phyloP scores from a whole-genome alignment of 192 early-diverging fungal genomes.

The Lobosporangium transversale region DNA sequence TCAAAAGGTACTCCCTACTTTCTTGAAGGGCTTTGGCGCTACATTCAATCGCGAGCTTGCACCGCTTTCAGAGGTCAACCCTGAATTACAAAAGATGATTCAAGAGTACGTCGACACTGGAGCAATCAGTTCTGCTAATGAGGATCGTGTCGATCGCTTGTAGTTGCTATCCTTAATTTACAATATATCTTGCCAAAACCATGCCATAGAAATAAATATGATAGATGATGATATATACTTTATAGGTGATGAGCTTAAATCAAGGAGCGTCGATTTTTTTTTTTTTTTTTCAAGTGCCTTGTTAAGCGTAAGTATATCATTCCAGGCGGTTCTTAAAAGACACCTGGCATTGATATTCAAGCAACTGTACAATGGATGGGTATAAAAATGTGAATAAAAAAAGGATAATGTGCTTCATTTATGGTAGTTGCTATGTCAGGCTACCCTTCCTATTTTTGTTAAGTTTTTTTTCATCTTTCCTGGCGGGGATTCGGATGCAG shows the following conservation, averaged over 20 bases:
- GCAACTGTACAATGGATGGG: no score
- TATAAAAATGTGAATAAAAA: background rate
- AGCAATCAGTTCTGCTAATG: background rate
- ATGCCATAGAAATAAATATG: no score
- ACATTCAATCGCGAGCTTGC: conserved; percentile 57
- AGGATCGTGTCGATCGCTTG: background rate
- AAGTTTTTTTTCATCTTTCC: conserved; percentile 38
- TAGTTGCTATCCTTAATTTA: no score
- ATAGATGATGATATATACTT: background rate
- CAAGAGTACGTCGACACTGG: conserved; percentile 19
- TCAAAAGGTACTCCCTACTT: conserved; percentile 62
- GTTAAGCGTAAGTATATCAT: no score
- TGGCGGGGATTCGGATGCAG: conserved; percentile 31
- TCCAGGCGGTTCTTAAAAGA: no score
- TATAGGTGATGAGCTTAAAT: background rate
- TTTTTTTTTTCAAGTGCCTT: no score
- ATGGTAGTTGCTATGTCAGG: background rate
- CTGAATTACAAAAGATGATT: conserved; percentile 32
- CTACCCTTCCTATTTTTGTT: conserved; percentile 19
- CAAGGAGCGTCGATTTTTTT: no score
- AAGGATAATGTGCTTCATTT: background rate
- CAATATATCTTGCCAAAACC: no score
- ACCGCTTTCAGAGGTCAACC: conserved; percentile 49
- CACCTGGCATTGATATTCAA: no score
- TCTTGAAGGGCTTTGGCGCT: conserved; percentile 58